Evolutionary conservation across 1,284 basidiomycete species (phyloP).

Genomic region (Takashimella tepidaria): DNA sequence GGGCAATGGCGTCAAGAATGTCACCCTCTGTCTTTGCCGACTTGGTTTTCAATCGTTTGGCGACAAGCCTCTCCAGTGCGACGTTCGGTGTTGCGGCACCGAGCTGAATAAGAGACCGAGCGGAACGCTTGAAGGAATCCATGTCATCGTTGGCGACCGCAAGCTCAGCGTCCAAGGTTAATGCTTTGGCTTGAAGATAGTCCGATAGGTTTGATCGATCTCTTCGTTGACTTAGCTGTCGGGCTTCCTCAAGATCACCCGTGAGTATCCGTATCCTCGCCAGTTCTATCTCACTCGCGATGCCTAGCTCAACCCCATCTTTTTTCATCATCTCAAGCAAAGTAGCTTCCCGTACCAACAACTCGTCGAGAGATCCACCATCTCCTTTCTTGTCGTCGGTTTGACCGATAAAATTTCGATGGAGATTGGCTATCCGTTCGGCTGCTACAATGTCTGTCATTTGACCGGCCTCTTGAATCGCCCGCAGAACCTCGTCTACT

Average conservation of each 20-base stretch:
- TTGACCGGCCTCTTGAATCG: background rate
- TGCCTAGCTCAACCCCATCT: background rate
- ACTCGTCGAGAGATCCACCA: background rate
- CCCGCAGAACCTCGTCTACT: background rate
- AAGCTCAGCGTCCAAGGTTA: background rate
- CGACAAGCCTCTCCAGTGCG: background rate
- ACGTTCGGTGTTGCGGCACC: background rate
- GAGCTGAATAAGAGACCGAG: background rate
- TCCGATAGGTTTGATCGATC: background rate
- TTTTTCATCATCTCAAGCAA: background rate
- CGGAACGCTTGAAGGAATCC: background rate
- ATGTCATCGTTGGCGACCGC: background rate
- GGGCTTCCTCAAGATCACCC: background rate
- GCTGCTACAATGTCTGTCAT: background rate
- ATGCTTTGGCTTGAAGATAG: background rate
- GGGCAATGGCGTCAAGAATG: constrained; percentile 11
- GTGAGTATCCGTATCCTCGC: background rate
- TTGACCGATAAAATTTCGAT: background rate
- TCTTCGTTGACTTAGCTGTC: background rate
- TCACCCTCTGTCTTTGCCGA: constrained; percentile 7
- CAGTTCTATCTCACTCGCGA: background rate
- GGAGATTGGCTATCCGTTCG: background rate
- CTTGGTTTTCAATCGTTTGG: background rate
- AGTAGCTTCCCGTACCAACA: background rate
- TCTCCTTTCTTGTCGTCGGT: background rate